Conservation (phyloP, 2,329 filamentous ascomycete species). For the Xylaria sp. region DNA sequence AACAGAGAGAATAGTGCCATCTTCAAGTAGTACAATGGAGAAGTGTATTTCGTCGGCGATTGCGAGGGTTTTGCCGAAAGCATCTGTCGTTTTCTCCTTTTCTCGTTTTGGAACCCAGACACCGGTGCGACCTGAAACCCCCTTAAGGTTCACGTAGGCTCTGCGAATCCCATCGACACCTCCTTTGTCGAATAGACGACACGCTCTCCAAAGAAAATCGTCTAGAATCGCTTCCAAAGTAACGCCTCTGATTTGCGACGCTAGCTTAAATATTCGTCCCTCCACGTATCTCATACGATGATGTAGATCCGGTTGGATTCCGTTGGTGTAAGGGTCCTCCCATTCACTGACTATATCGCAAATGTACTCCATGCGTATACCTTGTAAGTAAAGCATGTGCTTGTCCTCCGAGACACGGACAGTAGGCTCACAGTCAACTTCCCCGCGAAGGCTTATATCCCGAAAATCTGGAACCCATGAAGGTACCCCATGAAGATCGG, state of each 20-base stretch:
- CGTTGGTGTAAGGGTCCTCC: not conserved
- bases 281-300: conserved; percentile 18
- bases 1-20: conserved; percentile 25
- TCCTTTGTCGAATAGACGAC: not conserved
- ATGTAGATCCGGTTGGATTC: not conserved
- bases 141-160: conserved; percentile 10
- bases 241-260: conserved; percentile 10
- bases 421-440: not conserved
- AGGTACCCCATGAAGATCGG: conserved; percentile 19
- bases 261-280: conserved; percentile 19
- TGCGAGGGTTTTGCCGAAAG: not conserved
- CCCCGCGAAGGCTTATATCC: not conserved
- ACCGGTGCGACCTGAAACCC: not conserved
- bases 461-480: conserved; percentile 36
- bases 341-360: conserved; percentile 17
- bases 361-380: conserved; percentile 20
- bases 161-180: not conserved
- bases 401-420: conserved; percentile 25
- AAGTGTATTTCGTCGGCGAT: conserved; percentile 13
- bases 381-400: conserved; percentile 18
- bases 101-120: not conserved
- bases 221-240: conserved; percentile 1
- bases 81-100: not conserved
- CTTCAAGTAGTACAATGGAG: conserved; percentile 19
- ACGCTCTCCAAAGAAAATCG: not conserved